Evolutionary conservation across 345 rosid genomes (phyloP), one percentile per base, ranked within the genome.

Genomic region (Aurinia saxatilis): DNA sequence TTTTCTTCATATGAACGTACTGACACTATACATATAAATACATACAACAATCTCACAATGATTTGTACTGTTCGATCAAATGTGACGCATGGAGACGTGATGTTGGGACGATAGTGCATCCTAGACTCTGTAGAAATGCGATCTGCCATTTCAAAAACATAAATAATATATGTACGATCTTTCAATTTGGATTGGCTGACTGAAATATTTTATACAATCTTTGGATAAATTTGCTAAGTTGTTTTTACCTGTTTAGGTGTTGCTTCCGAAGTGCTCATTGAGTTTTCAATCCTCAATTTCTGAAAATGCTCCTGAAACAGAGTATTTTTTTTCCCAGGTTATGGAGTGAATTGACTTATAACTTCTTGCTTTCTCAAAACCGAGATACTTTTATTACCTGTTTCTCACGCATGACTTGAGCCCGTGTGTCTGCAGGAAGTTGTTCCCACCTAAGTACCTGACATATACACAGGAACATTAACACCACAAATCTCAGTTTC

Each of bases 41-140:
- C 39, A 69, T 1, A 27, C 5, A 60, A 25, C 7, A 55, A 15
- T n/a, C 9, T 92, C 79, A 92, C 27, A 89, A 48, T 10, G 93
- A 80, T 64, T 89, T 92, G 77, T 89, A 92, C 70, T 81, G 97
- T 73, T 92, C 97, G 14, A 92, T 92, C 80, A 92, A 70, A 49
- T 77, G 83, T 12, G 89, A 92, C 15, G 95, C 96, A 77, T 92
- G 95, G 62, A 89, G 97, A 58, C 95, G 88, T 37, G 98, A 92
- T 53, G 93, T 72, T 27, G 98, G 96, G 37, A 70, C 7, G 35
- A 78, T 67, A 5, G 90, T 89, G 79, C 98, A 92, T 64, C 97
- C 96, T 80, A 92, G 72, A 56, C 72, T 89, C 67, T 77, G 85
- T 29, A 89, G 78, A 72, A 82, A 92, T 4, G 87, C 77, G 25